A percentile compares a stretch with the other conserved stretches of the same genome.
These are phyloP conservation scores for Cystobasidiaceae sp. DNA, from an alignment of 1,284 basidiomycete species.

Conservation along the genomic window DNA sequence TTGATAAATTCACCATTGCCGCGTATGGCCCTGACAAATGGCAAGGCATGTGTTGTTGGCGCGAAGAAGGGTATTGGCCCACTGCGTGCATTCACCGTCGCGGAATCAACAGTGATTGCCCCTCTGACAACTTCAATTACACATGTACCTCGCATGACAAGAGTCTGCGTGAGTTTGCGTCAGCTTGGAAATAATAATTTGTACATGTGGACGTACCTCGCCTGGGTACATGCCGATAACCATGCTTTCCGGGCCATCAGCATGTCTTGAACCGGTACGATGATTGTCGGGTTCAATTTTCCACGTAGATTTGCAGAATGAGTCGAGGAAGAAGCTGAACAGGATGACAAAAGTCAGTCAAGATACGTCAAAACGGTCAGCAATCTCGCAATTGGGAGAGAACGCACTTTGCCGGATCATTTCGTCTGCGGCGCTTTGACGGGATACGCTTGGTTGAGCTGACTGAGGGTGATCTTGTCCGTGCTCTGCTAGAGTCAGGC, in stretches of 20 bases:
- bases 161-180: constrained; percentile 33
- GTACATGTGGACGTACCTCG: no score
- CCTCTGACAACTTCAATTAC: constrained; percentile 32
- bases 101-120: constrained; percentile 23
- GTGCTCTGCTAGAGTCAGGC: no score
- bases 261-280: background rate
- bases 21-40: constrained; percentile 52
- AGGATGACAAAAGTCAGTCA: background rate
- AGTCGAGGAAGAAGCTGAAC: constrained; percentile 13
- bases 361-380: background rate
- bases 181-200: no score
- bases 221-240: constrained; percentile 27
- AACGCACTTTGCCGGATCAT: constrained; percentile 2
- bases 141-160: constrained; percentile 35
- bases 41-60: constrained; percentile 57
- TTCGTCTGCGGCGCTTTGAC: background rate
- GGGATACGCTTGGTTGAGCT: background rate
- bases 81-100: background rate
- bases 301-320: constrained; percentile 20
- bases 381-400: background rate
- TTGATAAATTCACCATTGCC: no score
- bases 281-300: background rate
- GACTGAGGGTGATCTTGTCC: background rate
- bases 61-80: background rate
- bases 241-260: background rate